phyloP scores from a whole-genome alignment of 116 monocot species.

The Phalaenopsis hybrid region DNA sequence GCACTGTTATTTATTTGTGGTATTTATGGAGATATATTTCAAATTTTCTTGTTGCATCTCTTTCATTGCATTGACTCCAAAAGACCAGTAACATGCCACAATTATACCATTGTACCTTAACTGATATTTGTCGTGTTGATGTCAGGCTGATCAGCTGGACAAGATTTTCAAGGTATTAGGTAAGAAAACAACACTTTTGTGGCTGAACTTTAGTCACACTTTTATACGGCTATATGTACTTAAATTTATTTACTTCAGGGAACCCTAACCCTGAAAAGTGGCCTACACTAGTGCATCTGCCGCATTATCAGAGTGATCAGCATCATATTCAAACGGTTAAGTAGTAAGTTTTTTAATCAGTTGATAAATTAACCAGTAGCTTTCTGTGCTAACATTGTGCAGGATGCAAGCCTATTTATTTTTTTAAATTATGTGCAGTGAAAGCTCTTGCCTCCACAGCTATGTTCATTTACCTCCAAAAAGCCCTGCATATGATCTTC shows the following conservation, averaged over 20 bases:
- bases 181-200: conserved; percentile 20
- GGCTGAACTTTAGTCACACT: neutral
- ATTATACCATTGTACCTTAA: conserved; percentile 2
- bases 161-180: conserved; percentile 99
- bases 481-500: conserved; percentile 85
- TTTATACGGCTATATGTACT: neutral
- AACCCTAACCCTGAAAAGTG: conserved; percentile 90
- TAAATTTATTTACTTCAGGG: conserved; percentile 35
- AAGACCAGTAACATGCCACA: neutral
- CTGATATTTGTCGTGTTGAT: conserved; percentile 22
- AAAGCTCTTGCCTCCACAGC: conserved; percentile 68
- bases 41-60: neutral
- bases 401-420: neutral
- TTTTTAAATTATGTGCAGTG: conserved; percentile 46
- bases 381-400: neutral
- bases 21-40: neutral
- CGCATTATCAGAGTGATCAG: conserved; percentile 81
- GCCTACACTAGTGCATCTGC: conserved; percentile 86
- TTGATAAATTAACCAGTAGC: neutral
- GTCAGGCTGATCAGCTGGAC: conserved; percentile 92
- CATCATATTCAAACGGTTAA: conserved; percentile 92
- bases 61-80: neutral
- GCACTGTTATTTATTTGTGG: neutral
- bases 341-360: conserved; percentile 45
- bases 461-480: conserved; percentile 71